Evolutionary conservation across 2,329 filamentous ascomycete species (phyloP).

Genomic region (Colletotrichum higginsianum): DNA sequence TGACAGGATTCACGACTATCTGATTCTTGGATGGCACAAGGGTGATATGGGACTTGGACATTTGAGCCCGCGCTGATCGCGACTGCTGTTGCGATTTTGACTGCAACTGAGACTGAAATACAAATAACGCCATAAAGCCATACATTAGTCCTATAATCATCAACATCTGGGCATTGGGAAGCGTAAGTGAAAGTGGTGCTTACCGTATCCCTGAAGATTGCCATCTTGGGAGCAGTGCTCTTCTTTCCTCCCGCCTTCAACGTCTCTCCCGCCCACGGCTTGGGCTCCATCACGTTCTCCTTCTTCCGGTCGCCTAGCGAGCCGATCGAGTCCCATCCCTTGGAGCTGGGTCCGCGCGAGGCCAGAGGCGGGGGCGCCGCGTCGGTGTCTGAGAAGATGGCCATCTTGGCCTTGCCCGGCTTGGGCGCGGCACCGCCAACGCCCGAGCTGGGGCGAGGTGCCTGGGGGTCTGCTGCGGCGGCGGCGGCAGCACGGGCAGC

Average conservation of each 20-base stretch:
- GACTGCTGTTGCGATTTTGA: conserved; percentile 48
- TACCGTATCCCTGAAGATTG: conserved; percentile 97
- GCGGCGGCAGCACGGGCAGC: conserved; percentile 65
- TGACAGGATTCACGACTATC: conserved; percentile 85
- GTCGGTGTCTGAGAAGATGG: conserved; percentile 89
- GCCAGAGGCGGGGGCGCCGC: conserved; percentile 71
- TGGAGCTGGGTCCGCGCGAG: conserved; percentile 67
- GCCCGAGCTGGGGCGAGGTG: conserved; percentile 65
- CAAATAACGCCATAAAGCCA: conserved; percentile 60
- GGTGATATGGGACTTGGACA: conserved; percentile 74
- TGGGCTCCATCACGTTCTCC: conserved; percentile 89
- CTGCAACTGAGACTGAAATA: conserved; percentile 65
- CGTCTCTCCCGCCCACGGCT: conserved; percentile 93
- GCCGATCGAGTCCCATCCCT: conserved; percentile 94
- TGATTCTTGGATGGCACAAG: conserved; percentile 81
- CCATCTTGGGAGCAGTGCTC: conserved; percentile 83
- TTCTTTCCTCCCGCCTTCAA: conserved; percentile 90
- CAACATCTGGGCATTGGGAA: conserved; percentile 77
- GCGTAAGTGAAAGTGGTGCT: conserved; percentile 60
- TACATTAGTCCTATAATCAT: conserved; percentile 96
- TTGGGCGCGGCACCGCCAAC: conserved; percentile 69
- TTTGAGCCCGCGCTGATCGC: conserved; percentile 64
- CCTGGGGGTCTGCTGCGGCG: conserved; percentile 74
- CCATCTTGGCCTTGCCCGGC: conserved; percentile 83
- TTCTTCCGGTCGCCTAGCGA: conserved; percentile 91